Evolutionary conservation across 1,284 basidiomycete genomes (phyloP), one percentile per base, ranked within the genome.

Genomic region (Rhodotorula sp.): DNA sequence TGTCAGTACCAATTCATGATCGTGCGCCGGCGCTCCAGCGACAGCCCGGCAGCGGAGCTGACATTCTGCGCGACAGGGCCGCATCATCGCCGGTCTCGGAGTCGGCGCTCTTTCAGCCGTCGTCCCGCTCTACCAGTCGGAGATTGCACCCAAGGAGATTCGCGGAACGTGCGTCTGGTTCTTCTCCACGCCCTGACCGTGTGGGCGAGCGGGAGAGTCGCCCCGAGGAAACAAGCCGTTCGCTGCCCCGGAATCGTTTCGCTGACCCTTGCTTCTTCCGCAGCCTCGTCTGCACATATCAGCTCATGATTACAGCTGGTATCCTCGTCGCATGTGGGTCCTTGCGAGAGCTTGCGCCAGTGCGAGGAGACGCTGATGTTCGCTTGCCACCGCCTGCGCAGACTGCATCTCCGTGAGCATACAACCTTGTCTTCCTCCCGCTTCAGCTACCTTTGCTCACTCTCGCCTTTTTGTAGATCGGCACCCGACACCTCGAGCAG

Each of bases 71-170:
- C 18, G 9, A 24, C 61, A 60, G 46, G 51, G 60, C 2, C 37
- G 64, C 11, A 55, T 65, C 37, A 46, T 76, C 26, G 67, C 75
- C 20, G 71, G 88, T 56, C 76, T 89, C 37, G 87, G 85, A 50
- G 86, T 91, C 54, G 89, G 89, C 37, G 88, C 87, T 0, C 83
- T 90, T 9, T 87, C 86, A 59, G 88, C 88, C 48, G 88, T 87
- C 2, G 89, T 92, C 0, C 91, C 90, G 2, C 67, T 86, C 80
- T 68, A 64, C 40, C 67, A 68, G 58, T 61, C 58, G 7, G 89
- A 91, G 79, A 87, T 87, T 0, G 88, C 89, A 0, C 90, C 90
- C 4, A 83, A 88, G 24, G 86, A 90, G 73, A 87, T 92, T 64
- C 86, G 90, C 71, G 90, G 90, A 30, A 86, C 89, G 1, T 61